These are phyloP conservation scores for Sicyos baderoa DNA, from an alignment of 306 rosid species.

Conservation along the genomic window DNA sequence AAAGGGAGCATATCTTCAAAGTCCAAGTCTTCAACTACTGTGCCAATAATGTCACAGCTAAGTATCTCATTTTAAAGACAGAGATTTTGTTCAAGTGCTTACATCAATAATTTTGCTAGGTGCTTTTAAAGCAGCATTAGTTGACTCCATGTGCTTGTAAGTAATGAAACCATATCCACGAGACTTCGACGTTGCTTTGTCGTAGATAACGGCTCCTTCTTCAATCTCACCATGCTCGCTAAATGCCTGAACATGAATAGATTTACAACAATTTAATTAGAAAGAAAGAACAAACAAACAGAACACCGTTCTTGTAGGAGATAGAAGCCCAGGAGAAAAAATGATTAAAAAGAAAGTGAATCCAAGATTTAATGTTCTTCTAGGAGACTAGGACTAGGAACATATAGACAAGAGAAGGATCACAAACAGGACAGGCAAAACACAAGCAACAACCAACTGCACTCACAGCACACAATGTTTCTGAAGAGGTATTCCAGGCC, in stretches of 20 bases:
- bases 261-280: background rate
- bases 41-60: too few species aligned
- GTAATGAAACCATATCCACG: conserved; percentile 84
- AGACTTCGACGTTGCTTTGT: conserved; percentile 54
- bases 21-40: too few species aligned
- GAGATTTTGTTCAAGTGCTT: conserved; percentile 20
- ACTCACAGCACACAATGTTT: conserved; percentile 87
- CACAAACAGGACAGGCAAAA: conserved; percentile 47
- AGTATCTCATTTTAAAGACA: background rate
- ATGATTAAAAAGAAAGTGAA: background rate
- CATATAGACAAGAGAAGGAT: conserved; percentile 18
- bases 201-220: conserved; percentile 66
- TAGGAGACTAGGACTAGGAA: conserved; percentile 8
- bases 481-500: conserved; percentile 69
- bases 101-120: conserved; percentile 78
- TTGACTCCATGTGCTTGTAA: conserved; percentile 61
- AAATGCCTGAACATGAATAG: conserved; percentile 45
- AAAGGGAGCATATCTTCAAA: too few species aligned
- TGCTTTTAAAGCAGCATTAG: conserved; percentile 58
- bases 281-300: background rate
- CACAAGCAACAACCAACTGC: conserved; percentile 47
- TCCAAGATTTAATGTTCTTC: background rate
- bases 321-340: background rate
- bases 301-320: background rate
- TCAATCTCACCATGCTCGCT: conserved; percentile 70